Conservation (phyloP, 768 basidiomycete species). For the Hericium erinaceus region DNA sequence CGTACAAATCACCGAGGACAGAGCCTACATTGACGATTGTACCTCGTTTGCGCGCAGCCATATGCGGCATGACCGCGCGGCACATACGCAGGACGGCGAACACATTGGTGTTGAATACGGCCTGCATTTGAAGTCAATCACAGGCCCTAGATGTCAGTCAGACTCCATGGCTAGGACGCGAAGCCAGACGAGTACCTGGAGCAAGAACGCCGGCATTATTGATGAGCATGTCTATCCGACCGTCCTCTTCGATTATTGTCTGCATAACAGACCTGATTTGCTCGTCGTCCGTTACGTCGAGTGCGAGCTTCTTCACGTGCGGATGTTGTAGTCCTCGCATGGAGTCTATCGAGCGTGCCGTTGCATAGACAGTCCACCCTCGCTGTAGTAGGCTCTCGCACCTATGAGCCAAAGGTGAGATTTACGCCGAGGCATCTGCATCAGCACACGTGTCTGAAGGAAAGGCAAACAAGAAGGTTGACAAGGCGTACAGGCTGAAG, state of each 20-base stretch:
- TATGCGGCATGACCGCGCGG: slow-evolving; percentile 58
- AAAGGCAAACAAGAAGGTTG: neutral
- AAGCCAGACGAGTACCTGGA: slow-evolving; percentile 29
- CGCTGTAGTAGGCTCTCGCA: slow-evolving; percentile 57
- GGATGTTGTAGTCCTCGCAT: slow-evolving; percentile 45
- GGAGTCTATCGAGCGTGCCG: slow-evolving; percentile 52
- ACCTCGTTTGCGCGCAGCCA: slow-evolving; percentile 56
- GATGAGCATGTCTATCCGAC: slow-evolving; percentile 62
- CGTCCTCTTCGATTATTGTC: slow-evolving; percentile 43
- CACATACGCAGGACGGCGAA: slow-evolving; percentile 52
- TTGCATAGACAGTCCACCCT: slow-evolving; percentile 71
- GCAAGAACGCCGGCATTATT: slow-evolving; percentile 57
- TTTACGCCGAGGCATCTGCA: neutral
- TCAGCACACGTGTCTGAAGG: neutral
- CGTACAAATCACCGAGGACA: slow-evolving; percentile 52
- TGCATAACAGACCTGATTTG: slow-evolving; percentile 27
- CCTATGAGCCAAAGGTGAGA: slow-evolving; percentile 22
- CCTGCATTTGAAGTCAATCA: slow-evolving; percentile 44
- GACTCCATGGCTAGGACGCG: neutral
- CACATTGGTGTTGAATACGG: slow-evolving; percentile 60
- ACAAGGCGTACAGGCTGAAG: slow-evolving; percentile 40
- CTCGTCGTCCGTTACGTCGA: slow-evolving; percentile 47
- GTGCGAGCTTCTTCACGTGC: slow-evolving; percentile 34
- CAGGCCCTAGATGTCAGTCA: slow-evolving; percentile 23
- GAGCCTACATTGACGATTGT: slow-evolving; percentile 72